Evolutionary conservation across 2,329 filamentous ascomycete genomes (phyloP), one percentile per base, ranked within the genome.

Genomic region (Pezizomycotina sp.): DNA sequence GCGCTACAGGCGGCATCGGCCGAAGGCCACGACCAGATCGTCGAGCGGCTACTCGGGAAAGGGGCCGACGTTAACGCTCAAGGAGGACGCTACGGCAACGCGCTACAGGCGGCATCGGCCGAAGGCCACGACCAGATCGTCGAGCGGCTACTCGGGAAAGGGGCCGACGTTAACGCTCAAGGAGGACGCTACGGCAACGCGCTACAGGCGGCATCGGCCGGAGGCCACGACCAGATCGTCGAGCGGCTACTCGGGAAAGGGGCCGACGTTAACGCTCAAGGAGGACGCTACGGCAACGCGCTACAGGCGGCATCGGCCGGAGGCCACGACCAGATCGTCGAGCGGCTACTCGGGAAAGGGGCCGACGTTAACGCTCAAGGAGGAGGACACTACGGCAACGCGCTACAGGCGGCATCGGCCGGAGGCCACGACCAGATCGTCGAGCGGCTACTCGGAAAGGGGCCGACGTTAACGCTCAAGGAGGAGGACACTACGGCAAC

Each of bases 121-220:
- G 18, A 25, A 22, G 50, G 51, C 15, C 31, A 48, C 1, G 12
- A 26, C 5, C 25, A 45, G 7, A 38, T 31, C 20, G 43, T 46
- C 10, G 25, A 42, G 33, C 15, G 45, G 2, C 34, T 51, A 5
- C 24, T 49, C 3, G 13, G 36, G 8, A 26, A 24, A 20, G 47
- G 46, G 0, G 49, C 49, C 5, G 24, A 48, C 19, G 25, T 38
- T 20, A 33, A 41, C 18, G 27, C 31, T 8, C 28, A 37, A 33
- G 20, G n/a, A 13, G 39, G 38, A 7, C 1, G 7, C 4, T 34
- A 42, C 38, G 42, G 30, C 7, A 50, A 22, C 28, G 31, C 39
- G 8, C 33, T 48, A 3, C 33, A 45, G 20, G 36, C 36, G 4
- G 45, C 45, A 8, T 27, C 45, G 2, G 12, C 9, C 5, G 18